Evolutionary conservation across 164 flowering plant genomes (phyloP).

Genomic region (Nymphaea thermarum): DNA sequence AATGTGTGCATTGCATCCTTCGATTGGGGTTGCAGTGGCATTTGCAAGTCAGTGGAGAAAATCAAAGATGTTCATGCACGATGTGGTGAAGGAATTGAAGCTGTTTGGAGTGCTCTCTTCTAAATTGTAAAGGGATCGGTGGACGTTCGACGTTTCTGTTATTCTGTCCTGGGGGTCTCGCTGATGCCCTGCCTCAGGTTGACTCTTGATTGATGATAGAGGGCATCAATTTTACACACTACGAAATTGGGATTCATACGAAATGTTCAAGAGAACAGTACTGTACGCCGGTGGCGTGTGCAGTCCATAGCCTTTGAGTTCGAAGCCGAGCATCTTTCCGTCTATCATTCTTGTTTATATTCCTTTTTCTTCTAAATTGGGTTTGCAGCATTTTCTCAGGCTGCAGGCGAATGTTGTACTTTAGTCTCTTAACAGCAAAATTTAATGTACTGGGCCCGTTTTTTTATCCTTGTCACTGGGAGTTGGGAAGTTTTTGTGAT

Average conservation of each 20-base stretch:
- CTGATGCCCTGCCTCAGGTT: not conserved
- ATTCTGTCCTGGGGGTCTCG: not conserved
- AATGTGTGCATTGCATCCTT: constrained; percentile 70
- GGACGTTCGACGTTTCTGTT: too few species aligned
- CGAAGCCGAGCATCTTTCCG: too few species aligned
- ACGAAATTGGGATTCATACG: not conserved
- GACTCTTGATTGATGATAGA: not conserved
- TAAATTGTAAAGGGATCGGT: constrained; percentile 7
- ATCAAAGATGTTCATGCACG: constrained; percentile 55
- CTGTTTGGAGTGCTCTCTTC: constrained; percentile 52
- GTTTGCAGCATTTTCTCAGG: not conserved
- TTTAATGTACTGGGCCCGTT: not conserved
- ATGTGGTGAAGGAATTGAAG: constrained; percentile 72
- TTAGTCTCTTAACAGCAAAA: not conserved
- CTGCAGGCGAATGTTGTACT: not conserved
- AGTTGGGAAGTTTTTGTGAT: too few species aligned
- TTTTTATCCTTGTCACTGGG: too few species aligned
- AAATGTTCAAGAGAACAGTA: too few species aligned
- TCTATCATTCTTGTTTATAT: not conserved
- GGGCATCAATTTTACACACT: not conserved
- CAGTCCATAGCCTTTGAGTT: too few species aligned
- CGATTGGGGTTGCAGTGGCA: constrained; percentile 96
- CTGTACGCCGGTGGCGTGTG: too few species aligned
- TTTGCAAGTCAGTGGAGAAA: constrained; percentile 75
- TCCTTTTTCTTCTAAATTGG: not conserved